Evolutionary conservation across 2,329 filamentous ascomycete species (phyloP), one percentile per base, ranked within the genome.

Genomic region (Aspergillus bombycis): DNA sequence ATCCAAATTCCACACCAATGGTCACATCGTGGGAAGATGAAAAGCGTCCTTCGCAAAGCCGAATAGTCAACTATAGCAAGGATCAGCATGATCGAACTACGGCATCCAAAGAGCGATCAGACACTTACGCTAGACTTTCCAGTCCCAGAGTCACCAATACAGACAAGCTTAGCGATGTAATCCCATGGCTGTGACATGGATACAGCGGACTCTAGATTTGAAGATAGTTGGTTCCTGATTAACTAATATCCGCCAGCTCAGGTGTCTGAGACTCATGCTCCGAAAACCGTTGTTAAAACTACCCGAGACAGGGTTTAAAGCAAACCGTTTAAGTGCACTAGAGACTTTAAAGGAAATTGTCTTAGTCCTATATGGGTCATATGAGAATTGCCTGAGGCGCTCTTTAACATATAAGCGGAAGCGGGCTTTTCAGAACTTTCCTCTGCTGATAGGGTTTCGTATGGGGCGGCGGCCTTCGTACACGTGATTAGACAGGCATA

Each of bases 91-190:
- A 57, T 60, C 48, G 28, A 28, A n/a, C 11, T 36, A n/a, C 11
- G 26, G 19, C n/a, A 23, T 55, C 19, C 30, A 32, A 41, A 12
- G 34, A 16, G 14, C 2, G 14, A 32, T 38, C 11, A 45, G 36
- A 32, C 30, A 76, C 82, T 68, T 79, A 88, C 86, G 77, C 85
- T 88, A 62, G 93, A 96, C 84, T 99, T 99, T 75, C 95, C 95
- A 76, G 93, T 96, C 77, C 94, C 95, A 53, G 91, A 95, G 83
- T 98, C 95, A 78, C 95, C 95, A 74, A 99, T 93, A 82, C 93
- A 96, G 76, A 98, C 94, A 73, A 99, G 92, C 82, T 99, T 99
- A 79, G 94, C 94, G 77, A 98, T 99, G 84, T 96, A 98, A 83
- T 98, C 93, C 94, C 94, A 98, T 79, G 93, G 90, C 73, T 79